Base-by-base conservation (phyloP, 371 early-diverging fungal genomes). In the Gilbertella persicaria region DNA sequence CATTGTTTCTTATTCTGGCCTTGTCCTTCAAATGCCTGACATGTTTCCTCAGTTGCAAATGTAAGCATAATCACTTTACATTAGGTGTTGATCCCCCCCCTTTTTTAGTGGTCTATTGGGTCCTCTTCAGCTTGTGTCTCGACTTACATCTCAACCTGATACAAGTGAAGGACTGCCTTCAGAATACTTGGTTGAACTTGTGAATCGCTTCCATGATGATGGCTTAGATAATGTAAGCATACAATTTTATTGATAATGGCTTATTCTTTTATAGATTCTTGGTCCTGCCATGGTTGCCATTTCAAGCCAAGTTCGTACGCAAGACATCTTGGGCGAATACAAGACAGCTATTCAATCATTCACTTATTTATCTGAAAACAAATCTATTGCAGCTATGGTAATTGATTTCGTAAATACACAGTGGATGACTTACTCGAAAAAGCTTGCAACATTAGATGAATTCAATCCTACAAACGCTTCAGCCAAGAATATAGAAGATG, bases 11-110 rank as follows among this genome's bases (percentile, higher is more conserved):
- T 97, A 96, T 61, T 78, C 86, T 37, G 94, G 94, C 10, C 74
- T 96, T 40, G 80, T 90, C 19, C 58, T 95, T 25, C 92, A 89
- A 50, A 82, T 92, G 69, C 90, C 91, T 12, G 94, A 90, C 29
- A 92, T 91, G 87, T 95, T 95, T 55, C 86, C 94, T n/a, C 93
- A 91, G 53, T 36, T 71, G 2, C 75, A 82, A 10, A 79, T 60
- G 89, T 87, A 66, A 47, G 10, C 4, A 48, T 28, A 37, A 24
- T 37, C 1, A 42, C 9, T 2, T 33, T 16, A 13, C 33, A n/a
- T 17, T 24, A 21, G 17, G 12, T 14, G 49, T 10, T 13, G 4
- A 47, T 20, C 24, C 24, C 66, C 7, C 71, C 33, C 4, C 45
- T 49, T 20, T 26, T 20, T 53, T 49, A 71, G 55, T 41, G 47